A percentile compares a stretch with the other conserved stretches of the same genome.
These are phyloP conservation scores for Lasiosphaeria hispida DNA, from an alignment of 495 filamentous ascomycete species.

Conservation along the genomic window DNA sequence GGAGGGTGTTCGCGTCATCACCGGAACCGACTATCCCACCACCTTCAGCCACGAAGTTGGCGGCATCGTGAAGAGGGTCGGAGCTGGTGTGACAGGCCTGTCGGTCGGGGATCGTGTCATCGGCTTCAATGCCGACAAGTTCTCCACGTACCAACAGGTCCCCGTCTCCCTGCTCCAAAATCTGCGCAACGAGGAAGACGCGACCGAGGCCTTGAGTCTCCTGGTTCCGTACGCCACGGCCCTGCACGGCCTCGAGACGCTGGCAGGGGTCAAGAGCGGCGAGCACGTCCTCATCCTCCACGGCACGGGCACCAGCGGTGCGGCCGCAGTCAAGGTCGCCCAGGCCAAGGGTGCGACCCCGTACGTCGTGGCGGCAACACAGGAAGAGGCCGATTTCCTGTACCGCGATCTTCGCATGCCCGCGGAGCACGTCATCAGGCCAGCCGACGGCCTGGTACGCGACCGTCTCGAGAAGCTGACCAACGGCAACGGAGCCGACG, in stretches of 20 bases:
- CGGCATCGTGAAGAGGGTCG: constrained; percentile 18
- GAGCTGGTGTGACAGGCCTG: constrained; percentile 11
- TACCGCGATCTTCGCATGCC: constrained; percentile 35
- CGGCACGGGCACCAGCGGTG: constrained; percentile 30
- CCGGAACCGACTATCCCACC: constrained; percentile 23
- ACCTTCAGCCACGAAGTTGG: constrained; percentile 26
- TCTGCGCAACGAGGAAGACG: neutral
- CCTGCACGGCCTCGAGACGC: constrained; percentile 18
- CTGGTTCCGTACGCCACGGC: constrained; percentile 13
- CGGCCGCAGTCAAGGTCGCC: constrained; percentile 42
- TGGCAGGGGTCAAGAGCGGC: constrained; percentile 15
- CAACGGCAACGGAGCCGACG: constrained; percentile 26
- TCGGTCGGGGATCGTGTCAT: constrained; percentile 16
- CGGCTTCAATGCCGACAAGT: constrained; percentile 19
- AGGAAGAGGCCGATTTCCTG: constrained; percentile 33
- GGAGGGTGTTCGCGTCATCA: constrained; percentile 23
- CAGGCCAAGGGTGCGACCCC: constrained; percentile 40
- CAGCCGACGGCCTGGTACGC: neutral
- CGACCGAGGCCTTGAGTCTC: constrained; percentile 3
- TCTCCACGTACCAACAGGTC: constrained; percentile 20
- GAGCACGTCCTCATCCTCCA: constrained; percentile 19
- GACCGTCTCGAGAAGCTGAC: constrained; percentile 14
- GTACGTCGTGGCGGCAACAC: constrained; percentile 39
- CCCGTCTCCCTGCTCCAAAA: constrained; percentile 1
- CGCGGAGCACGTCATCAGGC: constrained; percentile 37